A percentile compares a stretch with the other conserved stretches of the same genome.
phyloP scores from a whole-genome alignment of 495 filamentous ascomycete species.

The Lasiosphaeria hispida region DNA sequence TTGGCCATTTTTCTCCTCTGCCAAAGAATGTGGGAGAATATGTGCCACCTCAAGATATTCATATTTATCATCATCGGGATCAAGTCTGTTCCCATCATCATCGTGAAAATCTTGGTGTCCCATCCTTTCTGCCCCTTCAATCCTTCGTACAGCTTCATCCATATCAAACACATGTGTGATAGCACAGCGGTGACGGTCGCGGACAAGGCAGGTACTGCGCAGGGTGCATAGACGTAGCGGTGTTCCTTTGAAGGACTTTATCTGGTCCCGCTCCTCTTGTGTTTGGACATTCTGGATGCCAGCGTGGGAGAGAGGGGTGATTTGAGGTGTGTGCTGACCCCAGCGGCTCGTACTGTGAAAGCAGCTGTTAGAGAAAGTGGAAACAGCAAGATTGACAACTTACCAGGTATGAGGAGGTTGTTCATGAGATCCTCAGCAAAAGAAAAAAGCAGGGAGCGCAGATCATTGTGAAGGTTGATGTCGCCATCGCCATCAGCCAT shows the following conservation, averaged over 20 bases:
- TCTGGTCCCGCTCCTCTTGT: conserved; percentile 10
- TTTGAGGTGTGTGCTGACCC: conserved; percentile 26
- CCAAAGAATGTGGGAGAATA: conserved; percentile 18
- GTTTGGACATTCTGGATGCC: conserved; percentile 18
- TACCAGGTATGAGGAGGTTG: too few species aligned
- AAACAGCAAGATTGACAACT: too few species aligned
- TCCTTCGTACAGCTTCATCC: neutral
- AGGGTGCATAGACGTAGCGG: conserved; percentile 8
- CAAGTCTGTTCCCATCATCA: conserved; percentile 15
- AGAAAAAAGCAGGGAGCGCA: too few species aligned
- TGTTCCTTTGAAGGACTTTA: conserved; percentile 19
- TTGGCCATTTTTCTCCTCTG: conserved; percentile 9
- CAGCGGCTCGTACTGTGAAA: too few species aligned
- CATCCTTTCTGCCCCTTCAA: too few species aligned
- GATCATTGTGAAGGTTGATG: too few species aligned
- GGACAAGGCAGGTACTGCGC: conserved; percentile 16
- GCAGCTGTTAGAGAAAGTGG: too few species aligned
- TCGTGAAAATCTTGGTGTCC: conserved; percentile 9
- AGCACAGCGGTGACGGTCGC: conserved; percentile 22
- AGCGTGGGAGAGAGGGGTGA: conserved; percentile 19
- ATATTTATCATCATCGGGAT: neutral
- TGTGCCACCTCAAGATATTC: conserved; percentile 15
- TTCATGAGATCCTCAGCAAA: too few species aligned
- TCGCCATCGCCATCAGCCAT: too few species aligned
- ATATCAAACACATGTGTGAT: conserved; percentile 12